These are phyloP conservation scores for Nidularia pulvinata DNA, from an alignment of 768 basidiomycete species.

Conservation along the genomic window DNA sequence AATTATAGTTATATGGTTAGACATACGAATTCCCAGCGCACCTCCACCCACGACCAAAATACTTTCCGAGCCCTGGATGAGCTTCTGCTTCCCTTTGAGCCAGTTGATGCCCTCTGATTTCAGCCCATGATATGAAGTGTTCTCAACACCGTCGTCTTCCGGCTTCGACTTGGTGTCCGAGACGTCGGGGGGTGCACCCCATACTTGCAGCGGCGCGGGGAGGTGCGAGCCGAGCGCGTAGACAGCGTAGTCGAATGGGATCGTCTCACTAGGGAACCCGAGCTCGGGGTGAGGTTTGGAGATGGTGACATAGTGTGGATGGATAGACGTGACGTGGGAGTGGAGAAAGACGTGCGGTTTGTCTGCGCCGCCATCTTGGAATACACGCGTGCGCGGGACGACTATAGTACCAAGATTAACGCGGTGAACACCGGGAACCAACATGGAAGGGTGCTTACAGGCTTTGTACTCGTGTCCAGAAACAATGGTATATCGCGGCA, in stretches of 20 bases:
- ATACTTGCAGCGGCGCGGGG: constrained; percentile 53
- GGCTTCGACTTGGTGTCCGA: background rate
- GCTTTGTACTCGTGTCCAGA: constrained; percentile 67
- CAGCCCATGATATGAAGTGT: constrained; percentile 30
- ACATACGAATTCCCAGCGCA: constrained; percentile 70
- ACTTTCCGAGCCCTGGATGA: constrained; percentile 41
- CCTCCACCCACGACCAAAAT: constrained; percentile 74
- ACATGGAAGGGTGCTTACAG: constrained; percentile 29
- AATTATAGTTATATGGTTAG: background rate
- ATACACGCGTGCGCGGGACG: constrained; percentile 54
- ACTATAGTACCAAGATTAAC: constrained; percentile 20
- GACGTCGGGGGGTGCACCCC: constrained; percentile 27
- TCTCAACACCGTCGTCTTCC: background rate
- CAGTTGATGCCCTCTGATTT: constrained; percentile 50
- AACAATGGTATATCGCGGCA: constrained; percentile 56
- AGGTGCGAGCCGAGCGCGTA: constrained; percentile 63
- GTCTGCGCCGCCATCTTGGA: constrained; percentile 19
- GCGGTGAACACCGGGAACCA: background rate
- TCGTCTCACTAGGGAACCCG: constrained; percentile 26
- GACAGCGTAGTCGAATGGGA: constrained; percentile 57
- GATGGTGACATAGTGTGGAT: constrained; percentile 36
- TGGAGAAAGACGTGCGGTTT: constrained; percentile 35
- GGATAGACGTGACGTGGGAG: constrained; percentile 40
- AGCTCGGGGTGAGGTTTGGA: constrained; percentile 45
- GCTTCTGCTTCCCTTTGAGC: constrained; percentile 47